A percentile compares a stretch with the other conserved stretches of the same genome.
Evolutionary conservation across 768 basidiomycete species (phyloP).

Genomic region (Termitomyces sp.): DNA sequence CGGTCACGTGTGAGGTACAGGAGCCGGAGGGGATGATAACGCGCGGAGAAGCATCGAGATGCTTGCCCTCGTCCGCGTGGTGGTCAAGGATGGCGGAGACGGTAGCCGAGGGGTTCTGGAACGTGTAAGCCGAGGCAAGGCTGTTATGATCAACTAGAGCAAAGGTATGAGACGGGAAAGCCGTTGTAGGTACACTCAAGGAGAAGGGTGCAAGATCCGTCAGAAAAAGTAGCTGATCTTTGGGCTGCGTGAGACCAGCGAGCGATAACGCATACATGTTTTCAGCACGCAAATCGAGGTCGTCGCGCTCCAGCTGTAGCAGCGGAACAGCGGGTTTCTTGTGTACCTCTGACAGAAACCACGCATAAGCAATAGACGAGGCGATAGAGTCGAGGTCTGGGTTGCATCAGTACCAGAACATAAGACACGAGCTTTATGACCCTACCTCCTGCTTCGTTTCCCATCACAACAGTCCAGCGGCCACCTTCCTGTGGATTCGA

Average conservation of each 20-base stretch:
- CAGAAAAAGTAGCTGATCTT: constrained; percentile 57
- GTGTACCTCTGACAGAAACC: constrained; percentile 56
- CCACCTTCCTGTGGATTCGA: constrained; percentile 33
- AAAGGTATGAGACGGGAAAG: constrained; percentile 53
- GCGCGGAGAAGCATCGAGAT: constrained; percentile 70
- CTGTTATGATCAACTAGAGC: constrained; percentile 92
- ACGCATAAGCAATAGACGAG: constrained; percentile 80
- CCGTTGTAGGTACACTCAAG: constrained; percentile 7
- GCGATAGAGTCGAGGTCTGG: constrained; percentile 89
- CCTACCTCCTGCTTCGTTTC: constrained; percentile 93
- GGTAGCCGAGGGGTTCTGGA: constrained; percentile 31
- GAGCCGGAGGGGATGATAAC: constrained; percentile 69
- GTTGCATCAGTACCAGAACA: background rate
- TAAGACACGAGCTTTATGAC: constrained; percentile 6
- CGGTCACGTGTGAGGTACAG: constrained; percentile 59
- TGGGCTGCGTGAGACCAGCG: constrained; percentile 45
- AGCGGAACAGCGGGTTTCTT: constrained; percentile 64
- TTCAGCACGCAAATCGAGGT: constrained; percentile 78
- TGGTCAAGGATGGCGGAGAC: constrained; percentile 82
- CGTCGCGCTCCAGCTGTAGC: constrained; percentile 58
- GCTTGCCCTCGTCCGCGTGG: constrained; percentile 77
- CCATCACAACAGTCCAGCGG: constrained; percentile 65
- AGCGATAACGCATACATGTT: constrained; percentile 72
- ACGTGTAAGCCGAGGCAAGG: constrained; percentile 40
- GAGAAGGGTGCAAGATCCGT: constrained; percentile 53